These are phyloP conservation scores for Rheum nobile DNA, from an alignment of 148 eudicot species.

Conservation along the genomic window DNA sequence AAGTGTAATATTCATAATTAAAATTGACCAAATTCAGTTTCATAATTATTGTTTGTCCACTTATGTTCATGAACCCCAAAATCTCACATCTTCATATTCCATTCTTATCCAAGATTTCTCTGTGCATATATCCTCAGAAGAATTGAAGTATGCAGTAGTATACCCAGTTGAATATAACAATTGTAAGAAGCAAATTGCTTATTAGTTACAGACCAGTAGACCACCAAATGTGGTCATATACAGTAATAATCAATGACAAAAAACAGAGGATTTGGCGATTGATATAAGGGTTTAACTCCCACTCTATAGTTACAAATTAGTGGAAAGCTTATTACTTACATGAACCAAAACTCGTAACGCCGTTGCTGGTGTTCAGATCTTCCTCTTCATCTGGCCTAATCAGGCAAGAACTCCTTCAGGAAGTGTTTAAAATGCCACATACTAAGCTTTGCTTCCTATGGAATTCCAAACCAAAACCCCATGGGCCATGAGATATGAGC, in stretches of 20 bases:
- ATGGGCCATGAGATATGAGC: slow-evolving; percentile 3
- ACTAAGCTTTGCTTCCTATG: neutral
- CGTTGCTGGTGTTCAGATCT: neutral
- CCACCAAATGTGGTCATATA: neutral
- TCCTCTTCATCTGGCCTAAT: neutral
- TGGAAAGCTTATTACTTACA: slow-evolving; percentile 8
- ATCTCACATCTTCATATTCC: neutral
- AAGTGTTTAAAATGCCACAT: neutral
- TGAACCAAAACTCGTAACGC: neutral
- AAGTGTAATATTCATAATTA: neutral
- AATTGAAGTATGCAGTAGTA: too few species aligned
- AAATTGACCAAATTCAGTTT: neutral
- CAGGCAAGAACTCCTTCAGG: slow-evolving; percentile 1
- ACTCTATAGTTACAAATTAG: slow-evolving; percentile 14
- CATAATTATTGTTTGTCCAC: too few species aligned
- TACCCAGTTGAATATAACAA: neutral
- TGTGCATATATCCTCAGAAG: too few species aligned
- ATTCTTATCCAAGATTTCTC: neutral
- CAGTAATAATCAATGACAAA: neutral
- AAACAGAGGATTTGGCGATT: neutral
- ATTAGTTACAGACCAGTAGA: neutral
- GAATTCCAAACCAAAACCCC: neutral
- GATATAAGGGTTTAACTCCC: slow-evolving; percentile 17
- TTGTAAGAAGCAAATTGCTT: neutral
- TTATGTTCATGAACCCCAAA: neutral